These are phyloP conservation scores for Zoysia japonica DNA, from an alignment of 176 grass and related monocot genomes.

Conservation along the genomic window DNA sequence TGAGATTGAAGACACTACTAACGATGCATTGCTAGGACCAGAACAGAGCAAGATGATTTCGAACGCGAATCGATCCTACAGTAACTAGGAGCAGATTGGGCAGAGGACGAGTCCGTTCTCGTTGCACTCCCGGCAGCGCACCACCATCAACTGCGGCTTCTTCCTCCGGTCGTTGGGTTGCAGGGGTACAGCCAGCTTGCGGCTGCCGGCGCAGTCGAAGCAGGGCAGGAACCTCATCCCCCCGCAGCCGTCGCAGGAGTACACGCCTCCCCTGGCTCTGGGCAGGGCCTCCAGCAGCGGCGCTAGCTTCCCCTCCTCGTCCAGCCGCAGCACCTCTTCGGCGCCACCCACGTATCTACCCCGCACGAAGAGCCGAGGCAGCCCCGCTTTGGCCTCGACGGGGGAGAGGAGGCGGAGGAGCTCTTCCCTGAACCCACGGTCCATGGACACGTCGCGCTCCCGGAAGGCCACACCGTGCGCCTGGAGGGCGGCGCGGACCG, in stretches of 20 bases:
- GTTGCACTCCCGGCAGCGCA: slow-evolving; percentile 68
- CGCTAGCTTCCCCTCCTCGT: slow-evolving; percentile 58
- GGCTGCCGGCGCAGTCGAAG: slow-evolving; percentile 69
- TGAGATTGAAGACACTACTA: too few species aligned
- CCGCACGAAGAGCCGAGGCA: slow-evolving; percentile 60
- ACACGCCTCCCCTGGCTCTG: slow-evolving; percentile 16
- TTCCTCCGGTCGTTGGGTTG: background rate
- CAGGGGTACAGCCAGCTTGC: slow-evolving; percentile 42
- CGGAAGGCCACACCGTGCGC: slow-evolving; percentile 53
- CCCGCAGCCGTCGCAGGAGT: slow-evolving; percentile 55
- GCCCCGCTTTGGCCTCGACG: background rate
- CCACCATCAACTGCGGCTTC: background rate
- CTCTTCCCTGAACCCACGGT: slow-evolving; percentile 69
- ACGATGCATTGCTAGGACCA: too few species aligned
- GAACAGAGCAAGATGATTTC: too few species aligned
- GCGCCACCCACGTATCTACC: slow-evolving; percentile 55
- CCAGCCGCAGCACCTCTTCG: slow-evolving; percentile 51
- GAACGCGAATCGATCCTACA: too few species aligned
- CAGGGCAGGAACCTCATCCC: slow-evolving; percentile 66
- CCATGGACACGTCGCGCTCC: slow-evolving; percentile 78
- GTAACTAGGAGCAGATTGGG: slow-evolving; percentile 58
- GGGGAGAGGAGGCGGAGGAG: slow-evolving; percentile 25
- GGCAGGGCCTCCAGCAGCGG: slow-evolving; percentile 56
- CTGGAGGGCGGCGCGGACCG: slow-evolving; percentile 51
- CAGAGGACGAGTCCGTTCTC: slow-evolving; percentile 78